Base-by-base conservation (phyloP, 192 early-diverging fungal genomes). In the Chytriomyces confervae region DNA sequence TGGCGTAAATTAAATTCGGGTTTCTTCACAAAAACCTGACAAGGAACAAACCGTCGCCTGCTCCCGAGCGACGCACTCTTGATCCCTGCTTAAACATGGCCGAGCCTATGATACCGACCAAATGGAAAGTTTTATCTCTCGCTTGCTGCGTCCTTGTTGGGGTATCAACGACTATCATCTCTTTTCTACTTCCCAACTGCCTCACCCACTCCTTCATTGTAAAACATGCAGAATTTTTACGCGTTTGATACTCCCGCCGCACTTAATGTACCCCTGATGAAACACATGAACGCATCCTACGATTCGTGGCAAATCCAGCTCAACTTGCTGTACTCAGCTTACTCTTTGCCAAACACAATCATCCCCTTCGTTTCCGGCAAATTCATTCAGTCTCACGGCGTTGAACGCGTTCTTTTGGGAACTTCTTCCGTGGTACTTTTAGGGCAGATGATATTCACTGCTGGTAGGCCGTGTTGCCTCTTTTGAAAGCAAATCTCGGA, bases 301-400 rank as follows among this genome's bases (percentile, higher is more conserved):
- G 86, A 86, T 45, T 23, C 20, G 45, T 80, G 71, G 69, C 79
- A 80, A 78, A 88, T 85, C 69, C 80, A 88, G 36, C 71, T 90
- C 61, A 89, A 90, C 51, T 78, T 89, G 60, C 79, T 91, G 20
- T 91, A 91, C 63, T 81, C 87, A 0, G 79, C 88, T 23, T 92
- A 91, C 72, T 86, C 89, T 2, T 77, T 90, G 20, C 89, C 91
- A 53, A 92, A 92, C 80, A 86, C 91, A 47, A 79, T 92, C 64
- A 65, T 91, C 7, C 91, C 91, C 7, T 84, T 90, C 69, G 47
- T 91, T 10, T 85, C 87, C 24, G 90, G 92, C 10, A 66, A 81
- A 36, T 75, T 87, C 3, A 83, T 91, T 13, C 87, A 20, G 6
- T 70, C 69, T 29, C 53, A 53, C 45, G 69, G 69, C 18, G 48